phyloP scores from a whole-genome alignment of 1,139 yeast species.

The Waltiozyma sp. region DNA sequence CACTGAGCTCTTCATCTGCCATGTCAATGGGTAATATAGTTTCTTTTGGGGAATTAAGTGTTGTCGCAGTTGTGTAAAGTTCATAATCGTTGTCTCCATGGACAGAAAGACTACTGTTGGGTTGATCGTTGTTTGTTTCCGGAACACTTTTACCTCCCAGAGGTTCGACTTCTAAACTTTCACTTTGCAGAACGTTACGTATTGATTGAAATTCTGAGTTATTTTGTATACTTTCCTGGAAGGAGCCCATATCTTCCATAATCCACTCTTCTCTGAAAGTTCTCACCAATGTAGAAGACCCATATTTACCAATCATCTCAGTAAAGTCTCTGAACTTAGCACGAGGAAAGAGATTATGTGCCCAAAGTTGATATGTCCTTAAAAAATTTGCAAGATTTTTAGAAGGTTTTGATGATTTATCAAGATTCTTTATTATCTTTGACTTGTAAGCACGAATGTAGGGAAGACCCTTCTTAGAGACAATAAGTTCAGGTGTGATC shows the following conservation, averaged over 20 bases:
- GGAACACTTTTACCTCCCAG: not conserved
- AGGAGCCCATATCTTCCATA: slow-evolving; percentile 9
- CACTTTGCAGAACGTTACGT: too few relatives aligned
- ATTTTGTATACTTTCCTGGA: not conserved
- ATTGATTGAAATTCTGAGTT: not conserved
- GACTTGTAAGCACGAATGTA: slow-evolving; percentile 32
- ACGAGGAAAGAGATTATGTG: slow-evolving; percentile 68
- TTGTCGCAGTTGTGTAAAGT: not conserved
- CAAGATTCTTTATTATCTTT: slow-evolving; percentile 24
- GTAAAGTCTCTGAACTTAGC: slow-evolving; percentile 61
- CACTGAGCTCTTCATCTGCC: too few relatives aligned
- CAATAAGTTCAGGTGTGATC: slow-evolving; percentile 38
- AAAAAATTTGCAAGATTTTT: slow-evolving; percentile 39
- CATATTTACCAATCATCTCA: slow-evolving; percentile 14
- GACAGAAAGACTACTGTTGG: not conserved
- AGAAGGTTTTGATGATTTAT: slow-evolving; percentile 25
- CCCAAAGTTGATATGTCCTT: slow-evolving; percentile 75
- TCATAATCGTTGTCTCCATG: not conserved
- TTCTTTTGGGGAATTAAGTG: not conserved
- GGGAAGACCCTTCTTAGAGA: slow-evolving; percentile 38
- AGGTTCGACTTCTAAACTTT: too few relatives aligned
- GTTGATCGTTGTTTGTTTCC: not conserved
- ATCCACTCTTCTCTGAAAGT: slow-evolving; percentile 9
- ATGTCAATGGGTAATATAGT: not conserved
- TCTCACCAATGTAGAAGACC: slow-evolving; percentile 5